phyloP scores from a whole-genome alignment of 1,284 basidiomycete genomes.

The Tilletia walkeri region DNA sequence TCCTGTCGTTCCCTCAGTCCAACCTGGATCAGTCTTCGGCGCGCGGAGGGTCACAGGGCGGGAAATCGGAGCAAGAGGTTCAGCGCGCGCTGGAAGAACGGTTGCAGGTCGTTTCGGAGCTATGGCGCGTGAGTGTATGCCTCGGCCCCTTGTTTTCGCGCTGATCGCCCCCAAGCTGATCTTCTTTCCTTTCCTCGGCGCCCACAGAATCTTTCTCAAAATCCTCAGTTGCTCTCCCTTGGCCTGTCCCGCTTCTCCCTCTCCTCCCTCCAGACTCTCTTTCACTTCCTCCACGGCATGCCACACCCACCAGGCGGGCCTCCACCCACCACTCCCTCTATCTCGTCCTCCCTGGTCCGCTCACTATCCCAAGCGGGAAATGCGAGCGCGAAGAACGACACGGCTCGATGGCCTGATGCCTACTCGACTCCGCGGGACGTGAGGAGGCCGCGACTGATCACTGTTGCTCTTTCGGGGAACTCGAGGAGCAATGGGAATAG shows the following conservation, averaged over 20 bases:
- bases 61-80: background rate
- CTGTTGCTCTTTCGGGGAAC: background rate
- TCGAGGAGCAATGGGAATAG: too few relatives aligned
- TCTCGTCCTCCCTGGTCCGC: conserved; percentile 22
- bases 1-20: conserved; percentile 35
- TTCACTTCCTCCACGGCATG: conserved; percentile 17
- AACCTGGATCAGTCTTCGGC: conserved; percentile 27
- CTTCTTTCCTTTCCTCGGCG: too few relatives aligned
- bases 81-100: background rate
- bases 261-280: conserved; percentile 17
- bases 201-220: conserved; percentile 32
- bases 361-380: conserved; percentile 19
- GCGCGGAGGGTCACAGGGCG: background rate
- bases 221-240: conserved; percentile 38
- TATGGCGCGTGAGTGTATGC: conserved; percentile 20
- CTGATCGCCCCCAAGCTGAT: too few relatives aligned
- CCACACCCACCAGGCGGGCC: background rate
- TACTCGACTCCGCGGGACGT: conserved; percentile 18
- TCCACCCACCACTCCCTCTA: conserved; percentile 25
- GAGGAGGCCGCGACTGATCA: conserved; percentile 17
- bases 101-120: conserved; percentile 12
- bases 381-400: background rate
- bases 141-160: background rate
- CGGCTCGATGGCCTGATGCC: conserved; percentile 24
- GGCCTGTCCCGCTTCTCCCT: conserved; percentile 39